Evolutionary conservation across 306 rosid species (phyloP), one percentile per base, ranked within the genome.

Genomic region (Castanospermum australe): DNA sequence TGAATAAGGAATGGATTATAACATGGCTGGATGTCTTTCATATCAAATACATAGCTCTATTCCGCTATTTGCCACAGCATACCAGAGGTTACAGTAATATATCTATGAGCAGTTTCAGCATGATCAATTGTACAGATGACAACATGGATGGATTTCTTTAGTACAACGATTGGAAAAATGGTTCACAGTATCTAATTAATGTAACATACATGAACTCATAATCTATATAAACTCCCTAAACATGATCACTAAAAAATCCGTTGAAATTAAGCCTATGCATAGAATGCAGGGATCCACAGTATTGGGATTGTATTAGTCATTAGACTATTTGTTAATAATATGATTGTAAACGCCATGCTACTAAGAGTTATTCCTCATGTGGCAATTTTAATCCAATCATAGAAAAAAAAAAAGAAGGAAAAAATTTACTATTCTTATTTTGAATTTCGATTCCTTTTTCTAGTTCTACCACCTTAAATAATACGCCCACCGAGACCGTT

Each of bases 81-180:
- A 45, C 28, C 65, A 81, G 63, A 59, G 67, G 38, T 13, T 39
- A 11, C 18, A 72, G 73, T 30, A 52, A 66, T 68, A 45, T 39
- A 73, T 57, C 25, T 28, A 21, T 51, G 24, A 80, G 30, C 39
- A 75, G 61, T 24, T 61, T 75, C 47, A 14, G 45, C 18, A 47
- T 20, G 54, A 68, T 77, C 7, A 22, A 68, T 67, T 51, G 24
- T 42, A 44, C 8, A 25, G 14, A 57, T 36, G 44, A 35, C 17
- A 48, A 54, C 48, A 59, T 25, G 42, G 51, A 45, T 24, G 35
- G 2, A 57, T 32, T 75, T 68, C 56, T 28, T 55, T 21, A 36
- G 18, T 18, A 75, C 50, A 30, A 64, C 7, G 15, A 24, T 24
- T 32, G 25, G 62, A 2, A 63, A 64, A 50, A 66, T 17, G 62